Conservation (phyloP, 257 asterid species). For the Phtheirospermum japonicum region DNA sequence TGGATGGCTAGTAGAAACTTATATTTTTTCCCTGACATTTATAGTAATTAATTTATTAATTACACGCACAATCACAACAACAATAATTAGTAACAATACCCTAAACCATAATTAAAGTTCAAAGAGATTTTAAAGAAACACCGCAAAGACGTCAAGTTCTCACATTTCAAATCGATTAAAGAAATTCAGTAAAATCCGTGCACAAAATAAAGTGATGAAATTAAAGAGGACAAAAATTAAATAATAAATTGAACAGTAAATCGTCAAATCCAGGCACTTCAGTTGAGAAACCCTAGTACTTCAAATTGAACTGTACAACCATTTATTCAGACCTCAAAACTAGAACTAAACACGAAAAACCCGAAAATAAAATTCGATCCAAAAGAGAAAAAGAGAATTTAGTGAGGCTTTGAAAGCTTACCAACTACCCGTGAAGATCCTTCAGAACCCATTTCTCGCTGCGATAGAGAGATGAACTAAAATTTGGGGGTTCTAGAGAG, state of each 20-base stretch:
- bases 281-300: slow-evolving; percentile 23
- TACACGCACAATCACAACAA: no score
- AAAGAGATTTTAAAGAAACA: no score
- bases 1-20: no score
- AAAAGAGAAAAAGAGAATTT: background rate
- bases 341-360: background rate
- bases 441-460: slow-evolving; percentile 57
- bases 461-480: slow-evolving; percentile 26
- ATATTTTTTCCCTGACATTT: no score
- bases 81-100: no score
- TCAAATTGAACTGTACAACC: slow-evolving; percentile 16
- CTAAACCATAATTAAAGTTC: no score
- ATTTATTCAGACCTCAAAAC: background rate
- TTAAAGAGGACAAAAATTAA: no score
- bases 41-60: no score
- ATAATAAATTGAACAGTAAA: background rate
- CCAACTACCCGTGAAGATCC: slow-evolving; percentile 69
- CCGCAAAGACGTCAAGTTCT: no score
- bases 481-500: background rate
- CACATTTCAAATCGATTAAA: no score
- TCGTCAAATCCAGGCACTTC: slow-evolving; percentile 5
- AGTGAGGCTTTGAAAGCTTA: slow-evolving; percentile 33
- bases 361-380: slow-evolving; percentile 6
- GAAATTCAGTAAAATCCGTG: no score
- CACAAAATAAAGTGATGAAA: background rate